Evolutionary conservation across 2,329 filamentous ascomycete species (phyloP).

Genomic region (Elsinoe ampelina): DNA sequence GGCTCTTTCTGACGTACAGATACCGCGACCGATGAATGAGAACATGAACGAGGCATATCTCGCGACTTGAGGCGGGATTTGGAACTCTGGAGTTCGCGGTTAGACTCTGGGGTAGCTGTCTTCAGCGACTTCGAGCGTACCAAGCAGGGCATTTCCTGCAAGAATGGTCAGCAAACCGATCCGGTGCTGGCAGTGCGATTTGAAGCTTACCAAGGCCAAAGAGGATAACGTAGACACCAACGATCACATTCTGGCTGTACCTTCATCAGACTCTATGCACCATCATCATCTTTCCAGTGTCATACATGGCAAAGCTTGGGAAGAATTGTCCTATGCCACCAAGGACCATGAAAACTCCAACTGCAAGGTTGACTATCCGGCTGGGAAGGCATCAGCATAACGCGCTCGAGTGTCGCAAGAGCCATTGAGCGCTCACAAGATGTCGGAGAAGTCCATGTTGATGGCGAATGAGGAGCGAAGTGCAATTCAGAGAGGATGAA

Average conservation of each 20-base stretch:
- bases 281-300: not conserved
- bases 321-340: conserved; percentile 73
- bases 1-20: conserved; percentile 56
- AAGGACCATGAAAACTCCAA: conserved; percentile 77
- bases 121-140: conserved; percentile 22
- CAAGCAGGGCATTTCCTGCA: conserved; percentile 51
- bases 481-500: not conserved
- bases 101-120: conserved; percentile 1
- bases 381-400: conserved; percentile 42
- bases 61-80: conserved; percentile 85
- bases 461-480: not conserved
- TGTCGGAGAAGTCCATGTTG: conserved; percentile 83
- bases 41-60: conserved; percentile 97
- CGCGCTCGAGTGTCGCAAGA: conserved; percentile 1
- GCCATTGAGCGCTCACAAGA: conserved; percentile 51
- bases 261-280: conserved; percentile 23
- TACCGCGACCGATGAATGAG: conserved; percentile 88
- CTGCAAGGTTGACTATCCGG: conserved; percentile 86
- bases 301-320: conserved; percentile 38
- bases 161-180: not conserved
- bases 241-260: conserved; percentile 58
- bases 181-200: not conserved
- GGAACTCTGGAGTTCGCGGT: conserved; percentile 57
- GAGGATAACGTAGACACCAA: conserved; percentile 79
- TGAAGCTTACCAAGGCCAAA: conserved; percentile 67